A percentile compares a stretch with the other conserved stretches of the same genome.
phyloP scores from a whole-genome alignment of 2,329 filamentous ascomycete species.

The Neopestalotiopsis sp. region DNA sequence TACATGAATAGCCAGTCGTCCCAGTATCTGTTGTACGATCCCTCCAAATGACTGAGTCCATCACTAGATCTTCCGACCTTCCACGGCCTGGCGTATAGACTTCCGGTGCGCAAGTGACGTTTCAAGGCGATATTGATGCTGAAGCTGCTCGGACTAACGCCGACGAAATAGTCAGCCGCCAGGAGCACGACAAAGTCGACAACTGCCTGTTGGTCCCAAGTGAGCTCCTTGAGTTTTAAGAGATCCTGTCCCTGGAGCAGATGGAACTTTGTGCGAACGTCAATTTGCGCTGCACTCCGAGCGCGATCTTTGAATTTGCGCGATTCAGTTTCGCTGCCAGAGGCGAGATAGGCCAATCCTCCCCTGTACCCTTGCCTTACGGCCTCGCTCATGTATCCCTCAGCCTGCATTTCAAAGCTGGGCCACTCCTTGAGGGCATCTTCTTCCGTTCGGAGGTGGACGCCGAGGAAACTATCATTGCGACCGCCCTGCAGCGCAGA shows the following conservation, averaged over 20 bases:
- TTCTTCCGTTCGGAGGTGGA: constrained; percentile 52
- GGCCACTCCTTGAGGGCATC: constrained; percentile 52
- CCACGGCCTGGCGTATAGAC: constrained; percentile 47
- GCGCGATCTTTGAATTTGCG: constrained; percentile 40
- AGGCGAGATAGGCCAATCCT: constrained; percentile 47
- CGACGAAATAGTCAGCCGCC: constrained; percentile 44
- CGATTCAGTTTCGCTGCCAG: constrained; percentile 47
- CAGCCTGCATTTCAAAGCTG: constrained; percentile 45
- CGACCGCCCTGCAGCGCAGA: constrained; percentile 21
- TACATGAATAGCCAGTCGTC: constrained; percentile 56
- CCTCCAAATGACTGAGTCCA: constrained; percentile 46
- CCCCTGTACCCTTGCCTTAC: constrained; percentile 37
- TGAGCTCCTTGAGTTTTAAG: constrained; percentile 37
- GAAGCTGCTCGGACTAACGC: constrained; percentile 53
- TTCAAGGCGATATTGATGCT: constrained; percentile 53
- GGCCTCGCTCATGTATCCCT: constrained; percentile 42
- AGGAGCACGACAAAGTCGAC: constrained; percentile 48
- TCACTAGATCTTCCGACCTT: constrained; percentile 45
- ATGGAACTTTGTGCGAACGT: constrained; percentile 44
- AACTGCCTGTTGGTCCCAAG: constrained; percentile 50
- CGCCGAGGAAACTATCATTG: constrained; percentile 38
- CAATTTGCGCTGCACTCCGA: constrained; percentile 30
- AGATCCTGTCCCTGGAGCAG: constrained; percentile 35
- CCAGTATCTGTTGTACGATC: constrained; percentile 49
- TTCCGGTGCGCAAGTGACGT: constrained; percentile 45